A percentile compares a stretch with the other conserved stretches of the same genome.
Conservation (phyloP, 78 protist genomes). For the Anaeramoeba flamelloides region DNA sequence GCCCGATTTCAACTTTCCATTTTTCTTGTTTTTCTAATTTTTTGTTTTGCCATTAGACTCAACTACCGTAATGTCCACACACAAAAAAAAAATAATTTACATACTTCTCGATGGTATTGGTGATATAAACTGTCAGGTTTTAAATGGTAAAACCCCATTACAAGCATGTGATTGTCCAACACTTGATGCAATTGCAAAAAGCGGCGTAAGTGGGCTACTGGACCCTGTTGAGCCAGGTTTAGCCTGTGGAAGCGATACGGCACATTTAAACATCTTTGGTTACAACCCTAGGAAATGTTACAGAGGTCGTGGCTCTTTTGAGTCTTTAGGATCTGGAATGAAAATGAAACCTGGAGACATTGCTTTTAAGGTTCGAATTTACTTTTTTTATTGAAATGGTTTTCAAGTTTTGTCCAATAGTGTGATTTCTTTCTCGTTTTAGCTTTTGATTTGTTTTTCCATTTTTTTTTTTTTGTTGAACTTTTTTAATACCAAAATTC, state of each 20-base stretch:
- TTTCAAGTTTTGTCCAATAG: too few relatives aligned
- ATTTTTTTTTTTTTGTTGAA: too few relatives aligned
- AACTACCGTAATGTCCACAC: too few relatives aligned
- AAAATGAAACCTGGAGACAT: constrained; percentile 63
- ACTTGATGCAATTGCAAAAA: constrained; percentile 15
- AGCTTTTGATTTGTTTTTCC: too few relatives aligned
- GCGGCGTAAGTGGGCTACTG: constrained; percentile 35
- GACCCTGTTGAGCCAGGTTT: constrained; percentile 66
- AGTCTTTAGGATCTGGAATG: constrained; percentile 64
- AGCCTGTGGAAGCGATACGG: constrained; percentile 73
- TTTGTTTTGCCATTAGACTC: too few relatives aligned
- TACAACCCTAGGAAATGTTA: constrained; percentile 53
- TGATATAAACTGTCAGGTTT: not conserved
- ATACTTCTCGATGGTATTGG: constrained; percentile 15
- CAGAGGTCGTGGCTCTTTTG: constrained; percentile 69
- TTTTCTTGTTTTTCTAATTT: too few relatives aligned
- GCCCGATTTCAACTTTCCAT: too few relatives aligned
- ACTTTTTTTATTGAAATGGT: too few relatives aligned
- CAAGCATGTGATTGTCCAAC: not conserved
- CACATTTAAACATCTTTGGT: constrained; percentile 63
- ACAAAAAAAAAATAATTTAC: constrained; percentile 3
- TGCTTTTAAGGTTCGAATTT: constrained; percentile 67
- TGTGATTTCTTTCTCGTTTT: too few relatives aligned
- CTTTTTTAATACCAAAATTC: too few relatives aligned
- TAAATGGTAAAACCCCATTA: not conserved